Percentiles rank a stretch among this genome's conserved stretches.
These are phyloP conservation scores for Nitzschia sp. DNA, from an alignment of 108 stramenopile genomes.

Conservation along the genomic window DNA sequence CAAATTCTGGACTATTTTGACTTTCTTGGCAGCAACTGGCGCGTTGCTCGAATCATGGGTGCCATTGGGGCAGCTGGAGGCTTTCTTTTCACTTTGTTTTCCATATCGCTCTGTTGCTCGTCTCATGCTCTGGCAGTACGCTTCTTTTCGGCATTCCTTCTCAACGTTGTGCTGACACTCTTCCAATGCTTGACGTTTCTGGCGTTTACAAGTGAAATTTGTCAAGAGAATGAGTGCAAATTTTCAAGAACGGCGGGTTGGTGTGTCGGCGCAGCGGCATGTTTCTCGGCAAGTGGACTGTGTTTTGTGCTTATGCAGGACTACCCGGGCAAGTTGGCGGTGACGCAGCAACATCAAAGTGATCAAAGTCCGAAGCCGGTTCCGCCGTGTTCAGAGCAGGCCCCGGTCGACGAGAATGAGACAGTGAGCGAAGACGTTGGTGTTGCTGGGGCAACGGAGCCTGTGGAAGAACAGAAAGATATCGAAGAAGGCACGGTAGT, in stretches of 20 bases:
- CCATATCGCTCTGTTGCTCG: slow-evolving; percentile 23
- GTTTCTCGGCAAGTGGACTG: slow-evolving; percentile 21
- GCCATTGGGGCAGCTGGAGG: slow-evolving; percentile 4
- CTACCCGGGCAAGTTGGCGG: slow-evolving; percentile 14
- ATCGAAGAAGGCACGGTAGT: background rate
- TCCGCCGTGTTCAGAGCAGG: background rate
- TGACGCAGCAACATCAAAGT: background rate
- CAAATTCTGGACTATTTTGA: slow-evolving; percentile 16
- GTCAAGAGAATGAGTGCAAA: slow-evolving; percentile 30
- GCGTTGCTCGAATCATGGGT: slow-evolving; percentile 8
- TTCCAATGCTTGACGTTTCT: slow-evolving; percentile 40
- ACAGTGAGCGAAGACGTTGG: background rate
- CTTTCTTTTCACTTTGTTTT: slow-evolving; percentile 13
- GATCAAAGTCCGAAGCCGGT: background rate
- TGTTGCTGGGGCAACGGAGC: slow-evolving; percentile 3
- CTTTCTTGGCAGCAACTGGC: slow-evolving; percentile 22
- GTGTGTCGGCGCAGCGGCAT: slow-evolving; percentile 4
- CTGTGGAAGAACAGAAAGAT: background rate
- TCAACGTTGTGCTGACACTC: slow-evolving; percentile 25
- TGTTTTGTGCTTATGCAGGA: slow-evolving; percentile 16
- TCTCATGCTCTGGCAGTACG: slow-evolving; percentile 22
- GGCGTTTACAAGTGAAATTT: slow-evolving; percentile 20
- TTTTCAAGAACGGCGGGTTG: slow-evolving; percentile 29
- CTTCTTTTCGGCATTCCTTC: slow-evolving; percentile 2
- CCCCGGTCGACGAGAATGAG: background rate